These are phyloP conservation scores for Croton laevigatus DNA, from an alignment of 441 rosid species.

Conservation along the genomic window DNA sequence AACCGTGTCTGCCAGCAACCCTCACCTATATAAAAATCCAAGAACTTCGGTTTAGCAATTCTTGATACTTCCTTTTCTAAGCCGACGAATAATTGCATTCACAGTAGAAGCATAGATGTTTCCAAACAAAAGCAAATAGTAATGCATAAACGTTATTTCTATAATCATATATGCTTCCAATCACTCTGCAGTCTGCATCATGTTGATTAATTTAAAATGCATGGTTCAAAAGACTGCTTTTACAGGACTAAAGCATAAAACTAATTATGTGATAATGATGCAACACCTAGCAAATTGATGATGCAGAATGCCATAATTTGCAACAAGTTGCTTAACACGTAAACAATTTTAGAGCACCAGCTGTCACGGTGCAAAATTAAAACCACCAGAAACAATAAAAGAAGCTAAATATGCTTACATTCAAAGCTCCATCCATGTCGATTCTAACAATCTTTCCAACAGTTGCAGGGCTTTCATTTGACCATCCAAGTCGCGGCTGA, in stretches of 20 bases:
- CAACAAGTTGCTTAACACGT: not conserved
- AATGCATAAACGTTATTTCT: not conserved
- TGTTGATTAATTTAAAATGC: not conserved
- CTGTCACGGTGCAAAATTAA: not conserved
- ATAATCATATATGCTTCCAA: not conserved
- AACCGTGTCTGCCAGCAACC: conserved; percentile 73
- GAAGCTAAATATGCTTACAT: conserved; percentile 51
- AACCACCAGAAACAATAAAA: not conserved
- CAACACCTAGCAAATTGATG: conserved; percentile 1
- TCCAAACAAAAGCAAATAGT: not conserved
- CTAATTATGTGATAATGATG: not conserved
- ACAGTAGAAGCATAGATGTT: no score
- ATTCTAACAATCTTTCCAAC: conserved; percentile 82
- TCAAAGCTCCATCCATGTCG: conserved; percentile 97
- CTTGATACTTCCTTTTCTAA: no score
- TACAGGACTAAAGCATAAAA: not conserved
- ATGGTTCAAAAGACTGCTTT: not conserved
- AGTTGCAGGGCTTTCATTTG: conserved; percentile 90
- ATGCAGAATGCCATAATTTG: conserved; percentile 9
- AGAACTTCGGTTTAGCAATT: conserved; percentile 14
- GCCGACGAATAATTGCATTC: no score
- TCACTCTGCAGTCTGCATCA: no score
- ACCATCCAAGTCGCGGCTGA: conserved; percentile 98
- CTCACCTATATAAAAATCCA: conserved; percentile 49
- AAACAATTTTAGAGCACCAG: conserved; percentile 6